Conservation (phyloP, 352 stramenopile genomes). For the Globisporangium camurandrum region DNA sequence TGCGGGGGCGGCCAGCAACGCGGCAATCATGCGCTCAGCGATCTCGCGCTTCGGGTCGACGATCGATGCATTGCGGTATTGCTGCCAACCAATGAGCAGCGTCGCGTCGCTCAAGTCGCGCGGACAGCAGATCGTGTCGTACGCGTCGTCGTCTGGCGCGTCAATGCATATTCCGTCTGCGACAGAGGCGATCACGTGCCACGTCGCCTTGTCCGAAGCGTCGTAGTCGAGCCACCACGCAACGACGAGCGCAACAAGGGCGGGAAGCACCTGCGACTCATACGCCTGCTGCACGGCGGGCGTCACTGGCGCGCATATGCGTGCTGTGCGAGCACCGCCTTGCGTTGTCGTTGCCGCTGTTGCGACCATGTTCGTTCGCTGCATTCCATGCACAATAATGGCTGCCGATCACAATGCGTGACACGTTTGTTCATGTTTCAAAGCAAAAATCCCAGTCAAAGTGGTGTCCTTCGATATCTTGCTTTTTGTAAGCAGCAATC, state of each 20-base stretch:
- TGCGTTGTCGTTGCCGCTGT: neutral
- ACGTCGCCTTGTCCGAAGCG: neutral
- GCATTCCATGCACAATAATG: too few relatives aligned
- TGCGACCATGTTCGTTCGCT: too few relatives aligned
- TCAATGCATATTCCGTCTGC: conserved; percentile 6
- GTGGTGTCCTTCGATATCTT: too few relatives aligned
- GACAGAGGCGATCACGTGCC: neutral
- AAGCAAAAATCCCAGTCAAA: too few relatives aligned
- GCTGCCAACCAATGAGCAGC: conserved; percentile 8
- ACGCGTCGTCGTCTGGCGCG: conserved; percentile 8
- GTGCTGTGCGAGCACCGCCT: neutral
- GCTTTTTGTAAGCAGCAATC: too few relatives aligned
- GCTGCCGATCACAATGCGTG: too few relatives aligned
- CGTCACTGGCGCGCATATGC: neutral
- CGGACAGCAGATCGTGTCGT: conserved; percentile 8
- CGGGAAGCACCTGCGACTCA: neutral
- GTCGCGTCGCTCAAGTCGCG: conserved; percentile 5
- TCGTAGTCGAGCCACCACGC: conserved; percentile 4
- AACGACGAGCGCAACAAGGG: neutral
- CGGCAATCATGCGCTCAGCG: conserved; percentile 5
- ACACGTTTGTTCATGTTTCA: too few relatives aligned
- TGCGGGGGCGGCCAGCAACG: neutral
- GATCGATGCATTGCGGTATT: conserved; percentile 8
- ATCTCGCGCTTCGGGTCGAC: conserved; percentile 5
- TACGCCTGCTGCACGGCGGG: conserved; percentile 1